A percentile compares a stretch with the other conserved stretches of the same genome.
Conservation (phyloP, 2,329 filamentous ascomycete genomes). For the Ophiostoma triangulosporum region DNA sequence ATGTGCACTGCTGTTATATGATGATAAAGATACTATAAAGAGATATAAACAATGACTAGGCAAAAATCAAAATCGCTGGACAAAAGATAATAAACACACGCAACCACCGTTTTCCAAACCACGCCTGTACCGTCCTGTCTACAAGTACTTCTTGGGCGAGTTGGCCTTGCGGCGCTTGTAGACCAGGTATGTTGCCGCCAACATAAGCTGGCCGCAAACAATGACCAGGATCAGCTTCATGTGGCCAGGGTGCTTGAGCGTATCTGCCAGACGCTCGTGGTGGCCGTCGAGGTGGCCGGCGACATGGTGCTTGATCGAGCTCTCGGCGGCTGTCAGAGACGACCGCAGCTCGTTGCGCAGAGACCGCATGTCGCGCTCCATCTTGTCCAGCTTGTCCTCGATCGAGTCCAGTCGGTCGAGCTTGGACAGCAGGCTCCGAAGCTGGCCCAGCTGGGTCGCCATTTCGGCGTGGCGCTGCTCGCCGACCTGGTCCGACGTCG, state of each 20-base stretch:
- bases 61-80: not conserved
- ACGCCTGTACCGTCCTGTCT: not conserved
- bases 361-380: slow-evolving; percentile 45
- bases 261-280: slow-evolving; percentile 33
- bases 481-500: slow-evolving; percentile 33
- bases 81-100: not conserved
- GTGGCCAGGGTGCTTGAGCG: slow-evolving; percentile 34
- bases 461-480: slow-evolving; percentile 46
- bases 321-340: slow-evolving; percentile 25
- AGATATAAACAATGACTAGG: not conserved
- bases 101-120: not conserved
- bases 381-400: slow-evolving; percentile 29
- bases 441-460: slow-evolving; percentile 30
- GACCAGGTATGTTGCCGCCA: slow-evolving; percentile 54
- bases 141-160: slow-evolving; percentile 88
- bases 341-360: slow-evolving; percentile 38
- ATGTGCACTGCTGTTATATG: not conserved
- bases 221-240: slow-evolving; percentile 51
- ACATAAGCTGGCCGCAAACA: slow-evolving; percentile 58
- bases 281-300: slow-evolving; percentile 22
- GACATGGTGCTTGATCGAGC: slow-evolving; percentile 38
- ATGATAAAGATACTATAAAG: not conserved
- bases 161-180: slow-evolving; percentile 69
- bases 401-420: slow-evolving; percentile 29
- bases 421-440: slow-evolving; percentile 29